These are phyloP conservation scores for Thermomucor indicae-seudaticae DNA, from an alignment of 371 early-diverging fungal species.

Conservation along the genomic window DNA sequence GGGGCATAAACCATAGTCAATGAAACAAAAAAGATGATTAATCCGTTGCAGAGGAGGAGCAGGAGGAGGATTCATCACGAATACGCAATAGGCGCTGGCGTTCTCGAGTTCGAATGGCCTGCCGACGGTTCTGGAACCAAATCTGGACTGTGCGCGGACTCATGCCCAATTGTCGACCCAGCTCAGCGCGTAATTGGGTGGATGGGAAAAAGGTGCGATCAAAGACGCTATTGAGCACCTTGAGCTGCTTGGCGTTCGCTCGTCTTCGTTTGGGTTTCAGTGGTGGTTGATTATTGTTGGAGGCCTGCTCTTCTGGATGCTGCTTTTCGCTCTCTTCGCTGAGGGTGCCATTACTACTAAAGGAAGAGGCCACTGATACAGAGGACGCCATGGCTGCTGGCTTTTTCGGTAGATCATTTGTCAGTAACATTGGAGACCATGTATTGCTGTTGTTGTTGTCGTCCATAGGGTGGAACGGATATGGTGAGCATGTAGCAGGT, in stretches of 20 bases:
- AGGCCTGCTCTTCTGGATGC: neutral
- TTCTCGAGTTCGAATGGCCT: slow-evolving; percentile 57
- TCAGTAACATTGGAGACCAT: neutral
- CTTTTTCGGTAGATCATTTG: neutral
- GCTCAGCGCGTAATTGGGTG: slow-evolving; percentile 77
- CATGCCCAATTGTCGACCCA: slow-evolving; percentile 89
- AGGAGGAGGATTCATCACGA: too few species aligned
- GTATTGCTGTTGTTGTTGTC: neutral
- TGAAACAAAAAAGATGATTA: too few species aligned
- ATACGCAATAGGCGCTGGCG: slow-evolving; percentile 35
- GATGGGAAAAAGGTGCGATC: slow-evolving; percentile 61
- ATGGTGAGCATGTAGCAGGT: neutral
- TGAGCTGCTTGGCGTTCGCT: slow-evolving; percentile 48
- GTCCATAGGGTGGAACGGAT: neutral
- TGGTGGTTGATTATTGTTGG: slow-evolving; percentile 4
- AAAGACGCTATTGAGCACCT: slow-evolving; percentile 53
- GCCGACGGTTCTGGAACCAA: slow-evolving; percentile 96
- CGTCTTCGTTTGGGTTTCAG: slow-evolving; percentile 49
- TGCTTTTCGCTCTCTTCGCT: neutral
- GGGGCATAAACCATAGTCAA: too few species aligned
- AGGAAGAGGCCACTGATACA: slow-evolving; percentile 1
- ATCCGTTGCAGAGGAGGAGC: too few species aligned
- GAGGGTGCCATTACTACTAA: neutral
- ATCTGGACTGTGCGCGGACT: slow-evolving; percentile 81
- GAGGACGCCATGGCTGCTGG: slow-evolving; percentile 1